Evolutionary conservation across 2,329 filamentous ascomycete genomes (phyloP), one percentile per base, ranked within the genome.

Genomic region (Cadophora malorum): DNA sequence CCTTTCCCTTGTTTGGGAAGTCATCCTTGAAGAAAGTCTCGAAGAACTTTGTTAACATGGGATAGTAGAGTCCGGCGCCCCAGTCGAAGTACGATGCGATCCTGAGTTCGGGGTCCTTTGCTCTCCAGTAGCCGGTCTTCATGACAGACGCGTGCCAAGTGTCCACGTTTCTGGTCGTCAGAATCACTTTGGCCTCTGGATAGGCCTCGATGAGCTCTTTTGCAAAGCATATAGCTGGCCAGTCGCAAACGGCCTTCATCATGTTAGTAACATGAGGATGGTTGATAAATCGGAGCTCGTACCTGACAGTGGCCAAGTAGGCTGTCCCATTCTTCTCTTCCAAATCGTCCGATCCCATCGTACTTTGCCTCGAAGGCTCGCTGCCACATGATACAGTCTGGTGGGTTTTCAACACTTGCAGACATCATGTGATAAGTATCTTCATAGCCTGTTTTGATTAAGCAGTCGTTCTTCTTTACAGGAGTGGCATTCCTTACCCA

Each of bases 361-460:
- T 84, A 88, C 75, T 88, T 88, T 73, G 88, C 87, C 21, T 81
- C 81, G 66, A 92, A 83, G 35, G 90, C 90, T 71, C 91, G 88
- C 79, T 88, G 86, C 90, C 90, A 92, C 81, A 91, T 86, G 53
- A 90, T 81, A 65, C 86, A 87, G 75, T 91, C 89, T 31, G 85
- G 86, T 16, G 87, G 87, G 79, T 90, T 91, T 80, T 91, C 88
- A 68, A 90, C 86, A 68, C 85, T 88, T 71, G 86, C 88, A 74
- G 85, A 89, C 86, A 90, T 89, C 88, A 91, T 91, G 82, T 92
- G 90, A 83, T 92, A 91, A 69, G 86, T 89, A 78, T 90, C 87
- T 73, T 85, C 81, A 78, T 89, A 91, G 35, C 56, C 56, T 59
- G 35, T 45, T 41, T 23, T 25, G 14, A 41, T 41, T 59, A 21